These are phyloP conservation scores for Neocatenulostroma microsporum DNA, from an alignment of 2,329 filamentous ascomycete species.

Conservation along the genomic window DNA sequence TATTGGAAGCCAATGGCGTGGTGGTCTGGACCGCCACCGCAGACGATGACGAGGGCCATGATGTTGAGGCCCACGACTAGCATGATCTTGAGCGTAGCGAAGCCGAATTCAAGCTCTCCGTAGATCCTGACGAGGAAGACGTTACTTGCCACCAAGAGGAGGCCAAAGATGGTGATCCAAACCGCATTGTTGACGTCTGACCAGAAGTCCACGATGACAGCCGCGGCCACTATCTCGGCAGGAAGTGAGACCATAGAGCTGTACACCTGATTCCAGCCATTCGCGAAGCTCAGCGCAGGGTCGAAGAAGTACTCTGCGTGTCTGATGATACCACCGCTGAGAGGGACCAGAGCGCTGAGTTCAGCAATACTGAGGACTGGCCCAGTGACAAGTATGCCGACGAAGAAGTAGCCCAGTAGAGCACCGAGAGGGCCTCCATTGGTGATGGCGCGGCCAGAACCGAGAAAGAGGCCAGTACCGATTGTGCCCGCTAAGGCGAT, in stretches of 20 bases:
- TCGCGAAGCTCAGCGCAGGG: constrained; percentile 25
- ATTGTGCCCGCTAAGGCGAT: constrained; percentile 22
- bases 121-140: constrained; percentile 30
- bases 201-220: constrained; percentile 21
- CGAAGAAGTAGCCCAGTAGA: constrained; percentile 31
- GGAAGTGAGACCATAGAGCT: constrained; percentile 14
- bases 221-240: constrained; percentile 19
- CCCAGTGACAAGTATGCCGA: constrained; percentile 28
- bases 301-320: constrained; percentile 33
- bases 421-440: constrained; percentile 18
- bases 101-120: constrained; percentile 42
- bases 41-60: constrained; percentile 5
- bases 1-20: constrained; percentile 38
- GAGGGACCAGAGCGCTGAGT: constrained; percentile 31
- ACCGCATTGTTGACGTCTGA: constrained; percentile 14
- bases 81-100: constrained; percentile 37
- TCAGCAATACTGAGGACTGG: constrained; percentile 32
- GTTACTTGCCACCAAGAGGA: constrained; percentile 12
- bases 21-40: constrained; percentile 34
- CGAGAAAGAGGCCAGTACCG: constrained; percentile 24
- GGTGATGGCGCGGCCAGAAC: constrained; percentile 16
- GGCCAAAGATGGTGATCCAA: constrained; percentile 18
- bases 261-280: constrained; percentile 31
- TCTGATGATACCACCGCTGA: constrained; percentile 33
- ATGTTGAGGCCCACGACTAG: constrained; percentile 29